Evolutionary conservation across 2,329 filamentous ascomycete species (phyloP).

Genomic region (Cytospora chrysosperma): DNA sequence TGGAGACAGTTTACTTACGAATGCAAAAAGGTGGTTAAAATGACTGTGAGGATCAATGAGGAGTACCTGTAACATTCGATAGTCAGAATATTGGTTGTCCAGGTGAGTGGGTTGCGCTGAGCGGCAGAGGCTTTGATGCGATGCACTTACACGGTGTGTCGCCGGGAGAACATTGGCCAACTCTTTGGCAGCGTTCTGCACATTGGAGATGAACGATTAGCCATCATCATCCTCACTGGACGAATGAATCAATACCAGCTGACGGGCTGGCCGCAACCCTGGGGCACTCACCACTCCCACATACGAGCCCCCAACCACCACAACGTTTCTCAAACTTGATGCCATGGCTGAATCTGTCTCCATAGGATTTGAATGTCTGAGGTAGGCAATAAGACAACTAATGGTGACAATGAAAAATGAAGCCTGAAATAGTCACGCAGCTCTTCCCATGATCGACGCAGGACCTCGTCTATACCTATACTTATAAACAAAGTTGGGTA

Average conservation of each 20-base stretch:
- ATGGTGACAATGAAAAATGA: neutral
- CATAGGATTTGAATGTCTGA: neutral
- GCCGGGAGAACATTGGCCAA: constrained; percentile 38
- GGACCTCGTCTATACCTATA: neutral
- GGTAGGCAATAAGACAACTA: neutral
- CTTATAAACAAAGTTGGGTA: neutral
- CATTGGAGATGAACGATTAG: constrained; percentile 1
- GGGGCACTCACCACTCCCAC: constrained; percentile 40
- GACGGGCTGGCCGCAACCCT: neutral
- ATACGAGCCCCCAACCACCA: constrained; percentile 48
- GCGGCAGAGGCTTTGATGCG: no score
- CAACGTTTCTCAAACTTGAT: constrained; percentile 36
- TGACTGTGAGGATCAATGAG: constrained; percentile 50
- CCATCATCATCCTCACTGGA: neutral
- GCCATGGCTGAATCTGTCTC: constrained; percentile 24
- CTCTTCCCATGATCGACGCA: constrained; percentile 7
- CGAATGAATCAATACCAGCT: neutral
- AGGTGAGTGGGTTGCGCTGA: no score
- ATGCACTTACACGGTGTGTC: constrained; percentile 33
- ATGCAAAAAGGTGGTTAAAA: constrained; percentile 49
- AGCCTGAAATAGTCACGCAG: constrained; percentile 10
- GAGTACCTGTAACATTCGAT: constrained; percentile 31
- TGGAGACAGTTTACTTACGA: constrained; percentile 31
- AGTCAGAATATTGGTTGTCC: neutral
- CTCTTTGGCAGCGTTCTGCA: constrained; percentile 36